Evolutionary conservation across 2,329 filamentous ascomycete species (phyloP).

Genomic region (Biscogniauxia sp.): DNA sequence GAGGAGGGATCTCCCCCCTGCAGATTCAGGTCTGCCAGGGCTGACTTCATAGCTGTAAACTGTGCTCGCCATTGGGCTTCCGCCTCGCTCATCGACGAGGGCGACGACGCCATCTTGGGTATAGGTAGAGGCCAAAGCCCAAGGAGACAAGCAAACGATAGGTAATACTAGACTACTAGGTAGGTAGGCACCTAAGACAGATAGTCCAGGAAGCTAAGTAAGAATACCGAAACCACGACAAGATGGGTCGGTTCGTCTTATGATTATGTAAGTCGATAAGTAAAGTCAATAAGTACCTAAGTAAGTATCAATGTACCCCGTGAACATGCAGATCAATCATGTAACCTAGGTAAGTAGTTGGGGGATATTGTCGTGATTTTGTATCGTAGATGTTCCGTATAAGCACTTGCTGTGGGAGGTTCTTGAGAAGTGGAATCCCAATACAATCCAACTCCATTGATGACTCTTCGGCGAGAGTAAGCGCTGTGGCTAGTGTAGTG

Average conservation of each 20-base stretch:
- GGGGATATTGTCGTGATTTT: too few species aligned
- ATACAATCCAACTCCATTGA: background rate
- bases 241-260: too few species aligned
- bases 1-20: conserved; percentile 41
- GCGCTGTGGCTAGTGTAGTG: conserved; percentile 1
- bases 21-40: conserved; percentile 70
- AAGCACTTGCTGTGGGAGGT: too few species aligned
- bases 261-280: too few species aligned
- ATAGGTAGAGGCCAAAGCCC: background rate
- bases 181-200: too few species aligned
- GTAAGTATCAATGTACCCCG: background rate
- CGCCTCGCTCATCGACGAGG: conserved; percentile 34
- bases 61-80: conserved; percentile 78
- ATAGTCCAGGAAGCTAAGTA: background rate
- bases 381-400: too few species aligned
- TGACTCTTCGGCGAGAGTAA: conserved; percentile 13
- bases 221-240: too few species aligned
- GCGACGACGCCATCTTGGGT: conserved; percentile 21
- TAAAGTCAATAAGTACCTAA: too few species aligned
- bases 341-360: too few species aligned
- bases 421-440: too few species aligned
- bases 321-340: background rate
- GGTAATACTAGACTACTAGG: background rate
- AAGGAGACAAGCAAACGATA: background rate
- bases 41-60: conserved; percentile 80